A percentile compares a stretch with the other conserved stretches of the same genome.
Evolutionary conservation across 768 basidiomycete species (phyloP).

Genomic region (Xanthoconium stramineum): DNA sequence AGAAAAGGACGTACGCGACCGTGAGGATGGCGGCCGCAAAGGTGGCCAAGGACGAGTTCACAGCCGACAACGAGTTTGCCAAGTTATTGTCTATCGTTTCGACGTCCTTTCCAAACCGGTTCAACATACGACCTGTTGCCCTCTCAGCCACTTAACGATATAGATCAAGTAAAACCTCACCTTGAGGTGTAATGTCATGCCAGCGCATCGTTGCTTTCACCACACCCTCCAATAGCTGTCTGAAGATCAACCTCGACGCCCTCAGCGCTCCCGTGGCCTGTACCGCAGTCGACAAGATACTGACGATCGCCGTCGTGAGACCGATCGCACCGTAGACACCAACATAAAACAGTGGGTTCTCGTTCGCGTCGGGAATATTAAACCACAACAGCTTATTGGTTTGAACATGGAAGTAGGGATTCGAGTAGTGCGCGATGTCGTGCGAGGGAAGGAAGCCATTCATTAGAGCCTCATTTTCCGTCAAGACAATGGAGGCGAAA

Average conservation of each 20-base stretch:
- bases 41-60: conserved; percentile 73
- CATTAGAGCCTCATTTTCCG: conserved; percentile 30
- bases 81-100: conserved; percentile 82
- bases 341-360: conserved; percentile 71
- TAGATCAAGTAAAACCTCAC: conserved; percentile 28
- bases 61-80: conserved; percentile 64
- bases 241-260: conserved; percentile 38
- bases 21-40: conserved; percentile 76
- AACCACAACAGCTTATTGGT: conserved; percentile 11
- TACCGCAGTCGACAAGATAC: conserved; percentile 43
- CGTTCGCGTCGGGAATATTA: conserved; percentile 45
- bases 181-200: conserved; percentile 81
- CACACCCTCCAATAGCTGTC: conserved; percentile 60
- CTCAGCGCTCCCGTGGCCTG: conserved; percentile 55
- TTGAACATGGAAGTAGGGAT: conserved; percentile 17
- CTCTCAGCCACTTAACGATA: not conserved
- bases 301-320: conserved; percentile 44
- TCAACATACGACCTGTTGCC: conserved; percentile 69
- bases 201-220: conserved; percentile 83
- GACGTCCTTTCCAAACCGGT: conserved; percentile 84
- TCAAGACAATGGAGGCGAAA: conserved; percentile 22
- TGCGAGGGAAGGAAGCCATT: conserved; percentile 21
- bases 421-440: conserved; percentile 13
- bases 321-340: conserved; percentile 64
- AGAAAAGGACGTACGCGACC: conserved; percentile 49